A percentile compares a stretch with the other conserved stretches of the same genome.
These are phyloP conservation scores for Poa pratensis DNA, from an alignment of 176 grass and related monocot genomes.

Conservation along the genomic window DNA sequence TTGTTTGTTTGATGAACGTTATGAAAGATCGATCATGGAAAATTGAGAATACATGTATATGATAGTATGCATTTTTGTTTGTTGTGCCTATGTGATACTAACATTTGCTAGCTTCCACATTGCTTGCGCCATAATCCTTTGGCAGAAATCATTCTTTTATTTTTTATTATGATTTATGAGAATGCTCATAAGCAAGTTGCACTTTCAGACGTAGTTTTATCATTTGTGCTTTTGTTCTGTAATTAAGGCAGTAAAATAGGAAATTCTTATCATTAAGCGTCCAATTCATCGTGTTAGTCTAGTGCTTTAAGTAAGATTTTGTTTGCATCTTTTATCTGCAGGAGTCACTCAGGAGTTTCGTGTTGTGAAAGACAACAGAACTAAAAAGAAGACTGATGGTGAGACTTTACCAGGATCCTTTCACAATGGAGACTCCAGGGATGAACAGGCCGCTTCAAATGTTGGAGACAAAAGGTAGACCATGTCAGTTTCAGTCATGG, in stretches of 20 bases:
- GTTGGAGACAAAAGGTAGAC: slow-evolving; percentile 56
- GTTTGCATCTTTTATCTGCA: slow-evolving; percentile 43
- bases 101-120: not conserved
- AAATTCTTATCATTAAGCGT: not conserved
- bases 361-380: slow-evolving; percentile 82
- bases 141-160: not conserved
- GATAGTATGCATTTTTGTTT: not conserved
- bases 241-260: not conserved
- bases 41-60: slow-evolving; percentile 6
- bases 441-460: slow-evolving; percentile 33
- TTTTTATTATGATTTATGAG: not conserved
- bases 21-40: slow-evolving; percentile 26
- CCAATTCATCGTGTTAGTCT: not conserved
- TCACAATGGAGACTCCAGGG: slow-evolving; percentile 33
- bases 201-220: not conserved
- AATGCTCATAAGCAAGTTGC: not conserved
- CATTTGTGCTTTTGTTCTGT: not conserved
- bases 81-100: slow-evolving; percentile 8
- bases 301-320: not conserved
- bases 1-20: not conserved
- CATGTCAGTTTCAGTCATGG: slow-evolving; percentile 7
- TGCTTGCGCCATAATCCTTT: not conserved
- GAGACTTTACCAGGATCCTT: slow-evolving; percentile 37
- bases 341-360: slow-evolving; percentile 63
- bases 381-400: slow-evolving; percentile 46